phyloP scores from a whole-genome alignment of 2,329 filamentous ascomycete genomes.

The Rhynchosporium graminicola region DNA sequence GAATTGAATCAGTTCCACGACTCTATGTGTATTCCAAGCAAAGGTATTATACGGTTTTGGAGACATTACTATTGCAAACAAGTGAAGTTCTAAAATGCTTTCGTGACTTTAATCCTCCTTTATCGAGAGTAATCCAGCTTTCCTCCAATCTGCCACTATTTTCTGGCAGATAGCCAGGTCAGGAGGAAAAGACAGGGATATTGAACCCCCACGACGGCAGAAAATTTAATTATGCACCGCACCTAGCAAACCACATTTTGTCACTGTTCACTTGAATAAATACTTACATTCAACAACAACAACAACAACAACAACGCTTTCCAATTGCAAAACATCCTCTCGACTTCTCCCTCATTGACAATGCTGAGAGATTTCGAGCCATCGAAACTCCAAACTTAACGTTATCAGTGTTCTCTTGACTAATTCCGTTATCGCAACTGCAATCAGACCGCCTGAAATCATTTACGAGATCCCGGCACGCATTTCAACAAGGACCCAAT shows the following conservation, averaged over 20 bases:
- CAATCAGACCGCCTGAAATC: conserved; percentile 20
- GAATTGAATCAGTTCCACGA: too few relatives aligned
- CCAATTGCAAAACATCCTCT: conserved; percentile 7
- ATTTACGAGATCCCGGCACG: conserved; percentile 21
- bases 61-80: too few relatives aligned
- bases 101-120: too few relatives aligned
- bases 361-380: conserved; percentile 39
- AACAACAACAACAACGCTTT: conserved; percentile 9
- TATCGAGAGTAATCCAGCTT: too few relatives aligned
- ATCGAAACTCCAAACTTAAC: conserved; percentile 31
- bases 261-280: background rate
- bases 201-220: too few relatives aligned
- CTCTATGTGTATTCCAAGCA: too few relatives aligned
- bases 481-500: conserved; percentile 12
- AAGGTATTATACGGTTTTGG: too few relatives aligned
- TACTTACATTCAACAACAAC: background rate
- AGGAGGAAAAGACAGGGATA: too few relatives aligned
- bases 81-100: too few relatives aligned
- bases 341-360: conserved; percentile 26
- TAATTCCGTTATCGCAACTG: conserved; percentile 21
- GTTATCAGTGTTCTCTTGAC: conserved; percentile 3
- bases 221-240: too few relatives aligned
- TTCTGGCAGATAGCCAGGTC: too few relatives aligned
- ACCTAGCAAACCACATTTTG: conserved; percentile 4
- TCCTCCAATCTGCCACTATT: too few relatives aligned